A percentile compares a stretch with the other conserved stretches of the same genome.
These are phyloP conservation scores for Mortierella sp. DNA, from an alignment of 371 early-diverging fungal species.

Conservation along the genomic window DNA sequence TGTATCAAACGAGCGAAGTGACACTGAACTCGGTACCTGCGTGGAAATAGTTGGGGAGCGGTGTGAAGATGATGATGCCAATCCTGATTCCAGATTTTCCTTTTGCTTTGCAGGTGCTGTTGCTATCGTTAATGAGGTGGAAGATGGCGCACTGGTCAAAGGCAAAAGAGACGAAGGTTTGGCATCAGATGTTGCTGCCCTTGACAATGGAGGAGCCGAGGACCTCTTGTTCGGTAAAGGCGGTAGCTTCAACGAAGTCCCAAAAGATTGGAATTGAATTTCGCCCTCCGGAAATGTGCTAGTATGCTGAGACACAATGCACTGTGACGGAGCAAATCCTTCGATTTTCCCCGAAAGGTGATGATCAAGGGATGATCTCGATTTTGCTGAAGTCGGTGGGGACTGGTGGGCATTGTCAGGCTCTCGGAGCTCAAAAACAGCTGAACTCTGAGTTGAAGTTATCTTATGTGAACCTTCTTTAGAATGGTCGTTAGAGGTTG, in stretches of 20 bases:
- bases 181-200: constrained; percentile 9
- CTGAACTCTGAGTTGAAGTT: constrained; percentile 7
- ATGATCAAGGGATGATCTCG: constrained; percentile 31
- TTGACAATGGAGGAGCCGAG: constrained; percentile 47
- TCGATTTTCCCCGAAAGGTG: constrained; percentile 22
- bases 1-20: constrained; percentile 36
- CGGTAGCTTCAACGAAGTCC: constrained; percentile 18
- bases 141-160: not conserved
- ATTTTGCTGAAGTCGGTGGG: constrained; percentile 4
- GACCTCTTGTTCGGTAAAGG: constrained; percentile 24
- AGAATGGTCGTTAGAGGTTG: constrained; percentile 6
- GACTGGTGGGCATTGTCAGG: constrained; percentile 4
- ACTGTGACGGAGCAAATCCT: constrained; percentile 21
- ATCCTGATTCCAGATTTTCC: not conserved
- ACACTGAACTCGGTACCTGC: constrained; percentile 23
- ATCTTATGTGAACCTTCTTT: constrained; percentile 14
- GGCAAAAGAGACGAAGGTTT: constrained; percentile 1
- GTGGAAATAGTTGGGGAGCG: constrained; percentile 21
- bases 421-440: not conserved
- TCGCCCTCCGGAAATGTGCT: constrained; percentile 44
- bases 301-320: constrained; percentile 36
- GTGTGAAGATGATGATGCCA: not conserved
- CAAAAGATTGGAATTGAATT: constrained; percentile 35
- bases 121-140: not conserved
- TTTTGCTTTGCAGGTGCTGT: not conserved